These are phyloP conservation scores for Alternaria burnsii DNA, from an alignment of 2,329 filamentous ascomycete genomes.

Conservation along the genomic window DNA sequence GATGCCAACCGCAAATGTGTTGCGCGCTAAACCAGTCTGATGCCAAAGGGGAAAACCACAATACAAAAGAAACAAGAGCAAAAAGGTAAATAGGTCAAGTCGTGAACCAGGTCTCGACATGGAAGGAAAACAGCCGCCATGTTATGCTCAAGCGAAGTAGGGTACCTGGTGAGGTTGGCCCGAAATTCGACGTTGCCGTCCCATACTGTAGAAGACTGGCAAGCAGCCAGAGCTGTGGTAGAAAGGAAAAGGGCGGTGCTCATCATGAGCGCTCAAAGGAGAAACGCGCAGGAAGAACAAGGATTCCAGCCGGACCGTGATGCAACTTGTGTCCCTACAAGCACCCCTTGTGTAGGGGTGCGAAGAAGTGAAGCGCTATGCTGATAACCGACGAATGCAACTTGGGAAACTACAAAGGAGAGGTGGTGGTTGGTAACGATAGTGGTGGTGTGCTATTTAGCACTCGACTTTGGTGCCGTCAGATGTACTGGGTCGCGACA, in stretches of 20 bases:
- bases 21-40: constrained; percentile 33
- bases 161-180: constrained; percentile 14
- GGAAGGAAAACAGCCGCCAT: constrained; percentile 39
- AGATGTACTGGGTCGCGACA: constrained; percentile 46
- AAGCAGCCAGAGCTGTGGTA: constrained; percentile 28
- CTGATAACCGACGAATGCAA: constrained; percentile 43
- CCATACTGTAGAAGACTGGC: constrained; percentile 36
- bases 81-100: constrained; percentile 19
- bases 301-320: constrained; percentile 42
- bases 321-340: constrained; percentile 46
- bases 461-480: constrained; percentile 46
- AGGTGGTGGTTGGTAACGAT: constrained; percentile 22
- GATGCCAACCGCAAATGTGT: constrained; percentile 39
- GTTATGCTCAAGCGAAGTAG: constrained; percentile 39
- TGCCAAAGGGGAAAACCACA: constrained; percentile 16
- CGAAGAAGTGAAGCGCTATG: constrained; percentile 46
- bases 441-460: constrained; percentile 21
- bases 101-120: constrained; percentile 26
- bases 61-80: constrained; percentile 21
- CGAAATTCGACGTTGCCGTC: constrained; percentile 47
- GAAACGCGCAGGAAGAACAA: constrained; percentile 27
- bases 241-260: constrained; percentile 37
- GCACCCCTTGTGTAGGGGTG: constrained; percentile 26
- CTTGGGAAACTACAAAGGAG: constrained; percentile 34
- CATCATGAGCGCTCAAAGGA: constrained; percentile 20